Conservation (phyloP, 78 protist genomes). For the Dictyostelium purpureum region DNA sequence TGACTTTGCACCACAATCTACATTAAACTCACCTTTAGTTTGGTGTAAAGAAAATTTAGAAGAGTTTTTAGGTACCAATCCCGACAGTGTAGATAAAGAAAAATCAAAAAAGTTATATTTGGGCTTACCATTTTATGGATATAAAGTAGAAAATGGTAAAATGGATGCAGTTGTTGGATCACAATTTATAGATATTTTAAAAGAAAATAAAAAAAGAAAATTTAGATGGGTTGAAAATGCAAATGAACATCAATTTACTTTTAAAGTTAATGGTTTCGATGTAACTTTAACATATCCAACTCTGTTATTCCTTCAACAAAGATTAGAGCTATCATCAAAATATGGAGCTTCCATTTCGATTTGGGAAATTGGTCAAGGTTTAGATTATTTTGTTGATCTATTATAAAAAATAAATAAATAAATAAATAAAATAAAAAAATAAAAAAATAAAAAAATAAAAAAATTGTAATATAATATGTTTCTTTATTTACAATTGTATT, state of each 20-base stretch:
- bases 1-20: slow-evolving; percentile 40
- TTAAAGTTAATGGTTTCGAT: not conserved
- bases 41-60: slow-evolving; percentile 13
- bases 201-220: slow-evolving; percentile 1
- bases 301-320: slow-evolving; percentile 24
- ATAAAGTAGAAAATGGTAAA: not conserved
- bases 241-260: slow-evolving; percentile 5
- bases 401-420: not conserved
- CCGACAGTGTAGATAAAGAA: not conserved
- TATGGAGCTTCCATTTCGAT: slow-evolving; percentile 26
- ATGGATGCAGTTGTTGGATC: not conserved
- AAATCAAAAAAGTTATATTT: not conserved
- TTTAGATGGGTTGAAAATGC: not conserved
- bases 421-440: not conserved
- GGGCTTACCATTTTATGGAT: slow-evolving; percentile 72
- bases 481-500: not conserved
- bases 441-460: not conserved
- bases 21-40: not conserved
- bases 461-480: not conserved
- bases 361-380: slow-evolving; percentile 77
- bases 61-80: not conserved
- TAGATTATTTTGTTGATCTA: slow-evolving; percentile 34
- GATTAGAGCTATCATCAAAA: slow-evolving; percentile 22
- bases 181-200: not conserved
- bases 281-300: slow-evolving; percentile 11